Percentiles rank a stretch among this genome's conserved stretches.
phyloP scores from a whole-genome alignment of 2,329 filamentous ascomycete species.

The Talaromyces pinophilus region DNA sequence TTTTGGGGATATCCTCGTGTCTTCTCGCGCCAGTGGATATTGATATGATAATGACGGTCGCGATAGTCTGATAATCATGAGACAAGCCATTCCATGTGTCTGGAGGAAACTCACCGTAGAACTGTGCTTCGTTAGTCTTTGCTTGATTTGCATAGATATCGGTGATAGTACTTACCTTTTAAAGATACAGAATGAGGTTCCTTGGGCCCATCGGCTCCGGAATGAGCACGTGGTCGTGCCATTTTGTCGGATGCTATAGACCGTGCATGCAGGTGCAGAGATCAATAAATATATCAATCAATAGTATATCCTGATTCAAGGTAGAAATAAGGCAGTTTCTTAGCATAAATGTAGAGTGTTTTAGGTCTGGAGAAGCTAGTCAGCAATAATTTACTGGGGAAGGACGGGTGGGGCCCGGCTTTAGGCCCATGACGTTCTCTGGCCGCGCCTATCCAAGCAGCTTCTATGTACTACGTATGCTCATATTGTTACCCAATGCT shows the following conservation, averaged over 20 bases:
- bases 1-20: conserved; percentile 55
- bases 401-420: neutral
- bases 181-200: conserved; percentile 78
- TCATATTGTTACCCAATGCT: neutral
- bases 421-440: neutral
- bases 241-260: conserved; percentile 28
- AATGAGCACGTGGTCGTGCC: conserved; percentile 47
- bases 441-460: neutral
- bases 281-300: neutral
- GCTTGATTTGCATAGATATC: conserved; percentile 4
- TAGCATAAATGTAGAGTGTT: neutral
- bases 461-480: neutral
- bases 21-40: conserved; percentile 48
- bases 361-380: neutral
- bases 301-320: neutral
- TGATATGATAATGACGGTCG: conserved; percentile 58
- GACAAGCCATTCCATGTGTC: neutral
- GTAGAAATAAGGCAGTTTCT: neutral
- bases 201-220: conserved; percentile 54
- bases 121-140: conserved; percentile 28
- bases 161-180: conserved; percentile 55
- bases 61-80: conserved; percentile 64
- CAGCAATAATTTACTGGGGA: neutral
- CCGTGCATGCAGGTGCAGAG: neutral
- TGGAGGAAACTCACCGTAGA: conserved; percentile 38